These are phyloP conservation scores for Colletotrichum tropicale DNA, from an alignment of 2,329 filamentous ascomycete species.

Conservation along the genomic window DNA sequence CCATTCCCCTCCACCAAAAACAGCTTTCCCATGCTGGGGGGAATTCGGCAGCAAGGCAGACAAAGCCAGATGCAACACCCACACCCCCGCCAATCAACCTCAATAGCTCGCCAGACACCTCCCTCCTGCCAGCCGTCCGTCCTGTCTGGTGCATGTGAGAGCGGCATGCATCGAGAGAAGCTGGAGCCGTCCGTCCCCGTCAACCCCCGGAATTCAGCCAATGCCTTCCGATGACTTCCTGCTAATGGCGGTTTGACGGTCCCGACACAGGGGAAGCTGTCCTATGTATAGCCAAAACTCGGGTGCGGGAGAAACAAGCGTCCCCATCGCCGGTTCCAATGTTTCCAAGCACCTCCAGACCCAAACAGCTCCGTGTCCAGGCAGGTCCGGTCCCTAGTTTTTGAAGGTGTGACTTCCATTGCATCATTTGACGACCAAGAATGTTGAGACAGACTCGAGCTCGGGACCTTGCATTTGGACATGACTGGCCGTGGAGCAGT, in stretches of 20 bases:
- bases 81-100: neutral
- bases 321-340: neutral
- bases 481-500: neutral
- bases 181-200: neutral
- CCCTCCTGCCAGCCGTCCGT: neutral
- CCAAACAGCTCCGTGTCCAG: neutral
- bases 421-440: neutral
- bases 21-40: neutral
- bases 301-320: conserved; percentile 10
- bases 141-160: conserved; percentile 9
- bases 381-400: neutral
- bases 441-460: neutral
- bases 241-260: neutral
- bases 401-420: neutral
- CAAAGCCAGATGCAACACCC: neutral
- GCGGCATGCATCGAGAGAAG: neutral
- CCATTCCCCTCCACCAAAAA: neutral
- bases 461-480: neutral
- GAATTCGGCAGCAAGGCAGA: neutral
- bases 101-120: neutral
- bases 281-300: conserved; percentile 20
- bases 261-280: conserved; percentile 21
- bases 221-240: conserved; percentile 8
- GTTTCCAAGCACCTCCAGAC: neutral
- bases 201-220: conserved; percentile 4